Evolutionary conservation across 2,329 filamentous ascomycete genomes (phyloP).

Genomic region (Xylaria polymorpha): DNA sequence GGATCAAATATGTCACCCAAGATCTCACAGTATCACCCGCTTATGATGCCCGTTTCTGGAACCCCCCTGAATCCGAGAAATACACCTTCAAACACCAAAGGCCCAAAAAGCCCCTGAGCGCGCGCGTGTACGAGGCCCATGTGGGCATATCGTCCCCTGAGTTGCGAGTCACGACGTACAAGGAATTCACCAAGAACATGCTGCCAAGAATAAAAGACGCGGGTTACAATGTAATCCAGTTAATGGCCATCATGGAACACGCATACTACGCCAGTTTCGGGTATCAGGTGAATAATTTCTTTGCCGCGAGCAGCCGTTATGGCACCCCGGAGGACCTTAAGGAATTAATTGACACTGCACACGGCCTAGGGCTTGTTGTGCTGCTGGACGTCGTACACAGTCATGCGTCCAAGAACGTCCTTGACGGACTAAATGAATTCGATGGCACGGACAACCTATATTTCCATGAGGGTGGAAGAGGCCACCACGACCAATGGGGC

Average conservation of each 20-base stretch:
- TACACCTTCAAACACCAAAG: conserved; percentile 87
- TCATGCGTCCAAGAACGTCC: conserved; percentile 96
- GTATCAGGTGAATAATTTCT: conserved; percentile 99
- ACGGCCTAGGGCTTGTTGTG: conserved; percentile 89
- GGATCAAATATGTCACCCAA: conserved; percentile 98
- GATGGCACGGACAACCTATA: conserved; percentile 95
- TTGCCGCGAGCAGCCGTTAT: conserved; percentile 95
- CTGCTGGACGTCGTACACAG: conserved; percentile 97
- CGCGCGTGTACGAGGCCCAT: conserved; percentile 98
- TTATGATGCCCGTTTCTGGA: conserved; percentile 98
- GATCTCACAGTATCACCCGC: conserved; percentile 88
- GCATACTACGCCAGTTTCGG: conserved; percentile 99
- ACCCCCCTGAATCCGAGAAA: conserved; percentile 79
- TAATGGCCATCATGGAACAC: conserved; percentile 99
- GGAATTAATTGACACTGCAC: conserved; percentile 94
- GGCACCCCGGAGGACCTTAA: conserved; percentile 94
- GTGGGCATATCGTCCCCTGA: conserved; percentile 97
- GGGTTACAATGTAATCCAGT: conserved; percentile 96
- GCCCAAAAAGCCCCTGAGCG: conserved; percentile 84
- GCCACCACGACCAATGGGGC: conserved; percentile 93
- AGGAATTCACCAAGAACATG: conserved; percentile 94
- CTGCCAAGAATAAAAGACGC: conserved; percentile 89
- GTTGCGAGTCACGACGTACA: conserved; percentile 89
- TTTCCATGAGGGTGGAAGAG: conserved; percentile 88
- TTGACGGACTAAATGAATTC: conserved; percentile 95